Conservation (phyloP, 2,329 filamentous ascomycete species). For the Cercospora canescens region DNA sequence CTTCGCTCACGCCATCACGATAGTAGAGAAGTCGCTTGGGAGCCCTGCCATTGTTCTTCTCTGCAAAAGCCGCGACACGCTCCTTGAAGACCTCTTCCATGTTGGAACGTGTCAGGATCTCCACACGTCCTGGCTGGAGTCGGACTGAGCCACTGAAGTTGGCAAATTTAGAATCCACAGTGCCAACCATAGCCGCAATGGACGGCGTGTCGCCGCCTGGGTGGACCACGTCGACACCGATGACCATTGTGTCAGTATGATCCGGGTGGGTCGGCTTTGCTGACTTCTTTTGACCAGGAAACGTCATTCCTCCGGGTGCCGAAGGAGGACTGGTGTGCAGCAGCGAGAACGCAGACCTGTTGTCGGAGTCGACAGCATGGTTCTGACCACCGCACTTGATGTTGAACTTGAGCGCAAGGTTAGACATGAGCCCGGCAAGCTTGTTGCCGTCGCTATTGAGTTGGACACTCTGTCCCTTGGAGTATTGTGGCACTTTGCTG, state of each 20-base stretch:
- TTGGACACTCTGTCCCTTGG: too few species aligned
- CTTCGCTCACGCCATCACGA: slow-evolving; percentile 40
- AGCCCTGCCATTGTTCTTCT: slow-evolving; percentile 29
- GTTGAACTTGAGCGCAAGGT: slow-evolving; percentile 13
- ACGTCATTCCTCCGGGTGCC: neutral
- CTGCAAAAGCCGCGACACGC: slow-evolving; percentile 27
- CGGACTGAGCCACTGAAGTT: slow-evolving; percentile 41
- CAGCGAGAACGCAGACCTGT: neutral
- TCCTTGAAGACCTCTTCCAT: slow-evolving; percentile 33
- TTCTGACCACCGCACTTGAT: slow-evolving; percentile 3
- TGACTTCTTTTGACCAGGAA: neutral
- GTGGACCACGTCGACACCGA: slow-evolving; percentile 49
- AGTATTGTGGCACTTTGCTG: neutral
- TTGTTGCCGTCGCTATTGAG: too few species aligned
- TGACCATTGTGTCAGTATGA: slow-evolving; percentile 36
- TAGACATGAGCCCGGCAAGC: neutral
- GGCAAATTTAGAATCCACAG: slow-evolving; percentile 33
- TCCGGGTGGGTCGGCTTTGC: neutral
- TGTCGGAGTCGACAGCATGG: neutral
- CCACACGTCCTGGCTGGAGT: slow-evolving; percentile 32
- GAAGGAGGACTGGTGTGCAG: neutral
- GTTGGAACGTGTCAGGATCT: slow-evolving; percentile 29
- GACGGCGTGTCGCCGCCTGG: slow-evolving; percentile 38
- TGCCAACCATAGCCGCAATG: slow-evolving; percentile 45
- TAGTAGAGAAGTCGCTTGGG: slow-evolving; percentile 38